Conservation (phyloP, 768 basidiomycete species). For the Mycena indigotica region DNA sequence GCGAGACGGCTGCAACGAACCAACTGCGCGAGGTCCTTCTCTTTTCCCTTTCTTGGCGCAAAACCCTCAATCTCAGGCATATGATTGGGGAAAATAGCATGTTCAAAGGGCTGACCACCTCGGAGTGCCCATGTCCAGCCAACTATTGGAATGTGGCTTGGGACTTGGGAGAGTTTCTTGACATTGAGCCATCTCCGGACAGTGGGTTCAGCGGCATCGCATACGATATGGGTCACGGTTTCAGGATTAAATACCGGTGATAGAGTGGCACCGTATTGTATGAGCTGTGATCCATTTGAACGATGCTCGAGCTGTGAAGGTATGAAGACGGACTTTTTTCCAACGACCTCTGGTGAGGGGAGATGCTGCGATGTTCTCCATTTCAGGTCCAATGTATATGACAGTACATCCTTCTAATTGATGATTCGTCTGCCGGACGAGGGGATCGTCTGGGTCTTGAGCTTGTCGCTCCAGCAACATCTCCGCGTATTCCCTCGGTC, state of each 20-base stretch:
- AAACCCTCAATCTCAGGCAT: slow-evolving; percentile 28
- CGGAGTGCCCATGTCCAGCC: slow-evolving; percentile 62
- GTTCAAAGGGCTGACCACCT: slow-evolving; percentile 19
- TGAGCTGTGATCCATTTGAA: slow-evolving; percentile 46
- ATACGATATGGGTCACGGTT: slow-evolving; percentile 68
- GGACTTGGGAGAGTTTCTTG: slow-evolving; percentile 56
- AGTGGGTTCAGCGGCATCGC: slow-evolving; percentile 41
- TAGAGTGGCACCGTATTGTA: slow-evolving; percentile 63
- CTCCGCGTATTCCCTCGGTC: slow-evolving; percentile 57
- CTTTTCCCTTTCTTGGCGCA: slow-evolving; percentile 28
- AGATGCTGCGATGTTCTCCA: slow-evolving; percentile 45
- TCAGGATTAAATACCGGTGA: slow-evolving; percentile 57
- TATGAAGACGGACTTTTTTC: too few relatives aligned
- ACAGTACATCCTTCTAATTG: slow-evolving; percentile 58
- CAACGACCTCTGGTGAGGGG: slow-evolving; percentile 53
- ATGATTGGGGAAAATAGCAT: slow-evolving; percentile 52
- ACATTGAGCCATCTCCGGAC: slow-evolving; percentile 47
- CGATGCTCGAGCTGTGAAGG: slow-evolving; percentile 3
- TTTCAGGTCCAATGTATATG: slow-evolving; percentile 63
- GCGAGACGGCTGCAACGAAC: too few relatives aligned
- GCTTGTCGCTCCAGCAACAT: slow-evolving; percentile 41
- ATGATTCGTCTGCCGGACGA: slow-evolving; percentile 16
- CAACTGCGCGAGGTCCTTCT: slow-evolving; percentile 3
- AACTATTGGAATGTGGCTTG: slow-evolving; percentile 64
- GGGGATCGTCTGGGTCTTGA: slow-evolving; percentile 12